Conservation (phyloP, 306 rosid species). For the Boehmeria nivea region DNA sequence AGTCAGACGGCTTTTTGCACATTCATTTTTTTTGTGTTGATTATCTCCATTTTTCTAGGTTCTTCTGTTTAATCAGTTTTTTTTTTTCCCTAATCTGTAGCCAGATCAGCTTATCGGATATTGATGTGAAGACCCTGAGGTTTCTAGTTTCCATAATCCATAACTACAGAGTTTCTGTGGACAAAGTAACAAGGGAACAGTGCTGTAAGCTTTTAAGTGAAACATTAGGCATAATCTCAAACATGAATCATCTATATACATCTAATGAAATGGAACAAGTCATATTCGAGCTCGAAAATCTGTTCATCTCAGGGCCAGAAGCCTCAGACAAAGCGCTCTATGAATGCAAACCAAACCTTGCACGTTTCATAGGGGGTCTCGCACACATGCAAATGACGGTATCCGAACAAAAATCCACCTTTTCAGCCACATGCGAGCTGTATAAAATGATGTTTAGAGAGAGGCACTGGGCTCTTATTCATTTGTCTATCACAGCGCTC, state of each 20-base stretch:
- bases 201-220: conserved; percentile 59
- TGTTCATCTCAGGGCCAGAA: conserved; percentile 58
- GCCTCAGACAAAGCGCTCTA: conserved; percentile 34
- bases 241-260: conserved; percentile 45
- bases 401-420: conserved; percentile 45
- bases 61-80: neutral
- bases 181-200: conserved; percentile 44
- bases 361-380: conserved; percentile 67
- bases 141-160: conserved; percentile 46
- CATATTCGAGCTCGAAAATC: conserved; percentile 51
- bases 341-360: conserved; percentile 77
- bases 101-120: conserved; percentile 38
- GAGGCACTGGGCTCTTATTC: conserved; percentile 76
- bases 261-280: conserved; percentile 57
- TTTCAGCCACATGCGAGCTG: conserved; percentile 52
- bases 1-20: no score
- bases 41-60: neutral
- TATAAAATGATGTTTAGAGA: conserved; percentile 74
- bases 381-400: conserved; percentile 54
- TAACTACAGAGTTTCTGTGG: conserved; percentile 44
- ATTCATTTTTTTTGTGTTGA: no score
- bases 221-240: conserved; percentile 57
- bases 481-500: conserved; percentile 68
- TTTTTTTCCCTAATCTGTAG: conserved; percentile 36
- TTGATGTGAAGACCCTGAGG: conserved; percentile 56